Percentiles rank a stretch among this genome's conserved stretches.
These are phyloP conservation scores for Vitis vinifera DNA, from an alignment of 164 flowering plant genomes.

Conservation along the genomic window DNA sequence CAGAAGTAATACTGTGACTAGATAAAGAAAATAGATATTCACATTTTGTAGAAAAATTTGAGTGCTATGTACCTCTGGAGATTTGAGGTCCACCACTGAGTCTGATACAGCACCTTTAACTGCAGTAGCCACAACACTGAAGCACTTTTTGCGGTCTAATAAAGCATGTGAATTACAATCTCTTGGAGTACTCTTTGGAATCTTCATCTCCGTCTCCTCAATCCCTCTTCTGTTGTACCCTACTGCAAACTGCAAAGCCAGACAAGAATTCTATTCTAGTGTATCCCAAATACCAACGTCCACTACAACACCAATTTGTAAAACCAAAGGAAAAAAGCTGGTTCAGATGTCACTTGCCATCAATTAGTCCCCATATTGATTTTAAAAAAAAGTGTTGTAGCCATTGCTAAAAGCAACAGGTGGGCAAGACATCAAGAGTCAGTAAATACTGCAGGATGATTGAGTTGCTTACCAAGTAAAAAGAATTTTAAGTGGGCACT, in stretches of 20 bases:
- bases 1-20: neutral
- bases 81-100: conserved; percentile 73
- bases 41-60: neutral
- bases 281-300: too few relatives aligned
- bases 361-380: too few relatives aligned
- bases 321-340: too few relatives aligned
- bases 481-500: too few relatives aligned
- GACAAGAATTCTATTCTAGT: neutral
- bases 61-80: conserved; percentile 59
- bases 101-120: conserved; percentile 65
- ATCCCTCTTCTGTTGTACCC: conserved; percentile 85
- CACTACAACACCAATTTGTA: too few relatives aligned
- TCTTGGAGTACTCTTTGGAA: conserved; percentile 20
- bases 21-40: neutral
- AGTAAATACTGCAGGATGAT: too few relatives aligned
- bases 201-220: conserved; percentile 60
- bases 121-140: conserved; percentile 66
- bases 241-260: conserved; percentile 74
- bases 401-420: too few relatives aligned
- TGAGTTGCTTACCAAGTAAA: too few relatives aligned
- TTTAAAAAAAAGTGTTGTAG: too few relatives aligned
- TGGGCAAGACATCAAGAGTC: too few relatives aligned
- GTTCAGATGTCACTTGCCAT: too few relatives aligned
- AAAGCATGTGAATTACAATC: conserved; percentile 26
- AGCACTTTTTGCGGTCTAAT: conserved; percentile 75